Evolutionary conservation across 2,329 filamentous ascomycete genomes (phyloP).

Genomic region (Scedosporium boydii): DNA sequence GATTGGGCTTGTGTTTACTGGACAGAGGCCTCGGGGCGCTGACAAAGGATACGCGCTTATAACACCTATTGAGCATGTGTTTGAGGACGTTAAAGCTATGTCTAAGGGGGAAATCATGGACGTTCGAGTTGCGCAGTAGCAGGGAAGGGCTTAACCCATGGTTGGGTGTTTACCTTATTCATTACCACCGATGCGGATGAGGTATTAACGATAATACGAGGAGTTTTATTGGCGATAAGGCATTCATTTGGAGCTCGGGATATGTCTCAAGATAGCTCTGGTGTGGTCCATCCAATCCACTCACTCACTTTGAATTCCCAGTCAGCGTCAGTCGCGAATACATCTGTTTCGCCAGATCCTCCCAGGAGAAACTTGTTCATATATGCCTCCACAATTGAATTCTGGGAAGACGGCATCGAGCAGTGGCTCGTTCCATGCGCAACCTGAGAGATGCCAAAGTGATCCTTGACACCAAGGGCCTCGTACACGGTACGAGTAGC

Average conservation of each 20-base stretch:
- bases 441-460: constrained; percentile 4
- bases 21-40: not conserved
- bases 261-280: not conserved
- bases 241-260: not conserved
- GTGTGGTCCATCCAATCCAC: not conserved
- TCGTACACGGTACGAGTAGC: not conserved
- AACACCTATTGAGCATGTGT: constrained; percentile 2
- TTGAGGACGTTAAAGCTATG: not conserved
- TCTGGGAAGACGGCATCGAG: not conserved
- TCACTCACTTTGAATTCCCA: constrained; percentile 4
- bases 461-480: not conserved
- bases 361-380: not conserved
- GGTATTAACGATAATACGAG: too few relatives aligned
- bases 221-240: too few relatives aligned
- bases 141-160: too few relatives aligned
- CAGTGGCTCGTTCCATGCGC: constrained; percentile 1
- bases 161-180: too few relatives aligned
- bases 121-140: not conserved
- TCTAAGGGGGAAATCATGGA: not conserved
- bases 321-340: not conserved
- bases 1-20: constrained; percentile 1
- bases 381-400: not conserved
- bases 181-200: too few relatives aligned
- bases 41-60: not conserved
- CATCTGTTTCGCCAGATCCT: not conserved